Evolutionary conservation across 441 rosid species (phyloP).

Genomic region (Erodium chrysanthum): DNA sequence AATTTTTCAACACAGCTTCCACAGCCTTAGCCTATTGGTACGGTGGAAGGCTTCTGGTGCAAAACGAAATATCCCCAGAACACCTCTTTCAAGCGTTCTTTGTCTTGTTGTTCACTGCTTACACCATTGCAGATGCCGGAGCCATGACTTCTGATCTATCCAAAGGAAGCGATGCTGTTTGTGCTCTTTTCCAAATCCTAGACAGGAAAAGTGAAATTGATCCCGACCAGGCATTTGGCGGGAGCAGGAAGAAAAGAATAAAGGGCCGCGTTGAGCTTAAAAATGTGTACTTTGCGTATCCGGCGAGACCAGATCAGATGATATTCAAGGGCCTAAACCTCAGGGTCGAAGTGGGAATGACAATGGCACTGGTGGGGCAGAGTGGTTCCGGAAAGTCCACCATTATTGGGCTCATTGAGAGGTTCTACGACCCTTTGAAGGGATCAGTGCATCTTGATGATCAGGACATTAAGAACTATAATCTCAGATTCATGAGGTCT

Average conservation of each 20-base stretch:
- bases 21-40: conserved; percentile 56
- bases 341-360: conserved; percentile 40
- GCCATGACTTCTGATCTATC: conserved; percentile 55
- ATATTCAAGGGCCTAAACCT: conserved; percentile 44
- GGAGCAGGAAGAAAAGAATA: conserved; percentile 23
- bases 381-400: conserved; percentile 65
- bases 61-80: conserved; percentile 27
- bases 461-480: conserved; percentile 40
- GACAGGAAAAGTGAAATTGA: conserved; percentile 47
- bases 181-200: conserved; percentile 37
- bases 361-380: conserved; percentile 45
- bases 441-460: conserved; percentile 39
- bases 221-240: conserved; percentile 27
- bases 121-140: conserved; percentile 58
- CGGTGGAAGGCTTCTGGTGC: conserved; percentile 45
- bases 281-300: conserved; percentile 49
- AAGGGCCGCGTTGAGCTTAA: conserved; percentile 39
- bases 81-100: conserved; percentile 50
- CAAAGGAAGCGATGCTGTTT: conserved; percentile 40
- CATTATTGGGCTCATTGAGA: conserved; percentile 44
- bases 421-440: conserved; percentile 50
- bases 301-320: conserved; percentile 46
- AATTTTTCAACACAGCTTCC: conserved; percentile 46
- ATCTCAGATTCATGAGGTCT: conserved; percentile 35
- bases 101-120: conserved; percentile 43